Base-by-base conservation (phyloP, 192 early-diverging fungal genomes). In the Entophlyctis helioformis region DNA sequence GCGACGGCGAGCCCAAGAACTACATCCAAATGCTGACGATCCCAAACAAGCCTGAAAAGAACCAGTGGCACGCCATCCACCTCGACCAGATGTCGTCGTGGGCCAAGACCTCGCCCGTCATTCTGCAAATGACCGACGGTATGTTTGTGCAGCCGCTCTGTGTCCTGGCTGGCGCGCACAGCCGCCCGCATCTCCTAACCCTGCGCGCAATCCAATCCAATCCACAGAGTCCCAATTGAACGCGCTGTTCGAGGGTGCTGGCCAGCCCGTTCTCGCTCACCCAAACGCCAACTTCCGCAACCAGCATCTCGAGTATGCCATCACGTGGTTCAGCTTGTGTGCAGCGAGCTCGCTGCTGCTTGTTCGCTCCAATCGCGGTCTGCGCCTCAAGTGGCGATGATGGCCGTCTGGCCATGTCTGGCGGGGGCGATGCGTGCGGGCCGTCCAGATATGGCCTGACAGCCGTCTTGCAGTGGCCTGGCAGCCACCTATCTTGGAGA, bases 21-120 rank as follows among this genome's bases (percentile, higher is more conserved):
- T 31, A 11, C 6, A 31, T 4, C 4, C 29, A 8, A 4, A 31
- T 31, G 0, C 75, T 81, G 36, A 78, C 71, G 1, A 83, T 81
- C 8, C 56, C 66, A 36, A 81, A 84, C 36, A 60, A 68, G 32
- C 72, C 79, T 12, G 65, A 67, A 1, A 69, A 61, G 36, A 81
- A 82, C 42, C 57, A 80, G 50, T 90, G 87, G 87, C 83, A 72
- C 57, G 78, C 66, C 48, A 38, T 75, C 15, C 80, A 90, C 54
- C 34, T 86, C 34, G 63, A 70, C 10, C 69, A 69, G 11, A 88
- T 90, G 85, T 71, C 83, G 20, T 48, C 72, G 37, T 51, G 63
- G 35, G 62, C 71, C 0, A 43, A 55, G 24, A 57, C 85, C 10
- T 70, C 82, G 42, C 68, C 80, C 20, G 54, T 87, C 0, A 51